phyloP scores from a whole-genome alignment of 2,329 filamentous ascomycete species.

The Ophiostoma quercus region DNA sequence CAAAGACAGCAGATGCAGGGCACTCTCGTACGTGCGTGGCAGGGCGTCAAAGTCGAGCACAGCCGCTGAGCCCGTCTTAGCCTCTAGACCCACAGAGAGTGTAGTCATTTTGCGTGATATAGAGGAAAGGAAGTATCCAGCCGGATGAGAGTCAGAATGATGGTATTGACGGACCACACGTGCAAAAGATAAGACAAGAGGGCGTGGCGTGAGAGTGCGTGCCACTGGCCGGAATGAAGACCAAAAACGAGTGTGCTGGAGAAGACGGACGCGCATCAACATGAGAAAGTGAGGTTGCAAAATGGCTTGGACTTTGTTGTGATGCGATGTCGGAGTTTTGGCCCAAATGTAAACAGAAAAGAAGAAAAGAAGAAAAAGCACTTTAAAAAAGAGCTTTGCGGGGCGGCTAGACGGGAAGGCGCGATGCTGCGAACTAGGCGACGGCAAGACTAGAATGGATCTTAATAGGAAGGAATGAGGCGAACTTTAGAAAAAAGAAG shows the following conservation, averaged over 20 bases:
- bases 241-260: not conserved
- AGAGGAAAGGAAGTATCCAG: not conserved
- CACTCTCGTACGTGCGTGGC: slow-evolving; percentile 53
- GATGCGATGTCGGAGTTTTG: slow-evolving; percentile 2
- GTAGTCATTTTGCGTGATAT: not conserved
- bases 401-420: not conserved
- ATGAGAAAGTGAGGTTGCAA: not conserved
- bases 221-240: not conserved
- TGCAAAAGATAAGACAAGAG: not conserved
- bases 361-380: not conserved
- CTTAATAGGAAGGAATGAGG: not conserved
- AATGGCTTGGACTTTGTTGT: not conserved
- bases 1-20: slow-evolving; percentile 67
- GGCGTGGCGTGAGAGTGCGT: not conserved
- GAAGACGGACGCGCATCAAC: not conserved
- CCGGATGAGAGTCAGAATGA: not conserved
- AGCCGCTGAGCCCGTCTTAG: slow-evolving; percentile 20
- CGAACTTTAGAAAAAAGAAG: no score
- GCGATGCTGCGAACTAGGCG: not conserved
- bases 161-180: not conserved
- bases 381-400: slow-evolving; percentile 8
- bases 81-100: slow-evolving; percentile 12
- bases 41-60: slow-evolving; percentile 28
- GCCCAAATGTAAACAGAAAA: not conserved
- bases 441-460: not conserved